Evolutionary conservation across 495 filamentous ascomycete genomes (phyloP), one percentile per base, ranked within the genome.

Genomic region (Penicillium longicatenatum): DNA sequence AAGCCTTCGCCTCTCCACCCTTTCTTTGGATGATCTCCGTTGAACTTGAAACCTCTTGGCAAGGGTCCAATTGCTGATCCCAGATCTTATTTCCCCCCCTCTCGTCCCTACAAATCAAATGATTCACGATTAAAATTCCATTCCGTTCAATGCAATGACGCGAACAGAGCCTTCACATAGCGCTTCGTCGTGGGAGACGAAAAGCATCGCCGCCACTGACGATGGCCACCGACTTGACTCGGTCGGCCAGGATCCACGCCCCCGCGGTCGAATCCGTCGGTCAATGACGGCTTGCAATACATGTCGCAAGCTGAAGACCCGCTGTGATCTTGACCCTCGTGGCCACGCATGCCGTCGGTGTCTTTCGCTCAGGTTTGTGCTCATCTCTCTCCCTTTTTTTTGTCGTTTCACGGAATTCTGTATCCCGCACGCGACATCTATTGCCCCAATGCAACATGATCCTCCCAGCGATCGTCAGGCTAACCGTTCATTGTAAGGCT

Each of bases 231-330:
- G 68, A 65, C 53, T 68, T 21, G 60, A 61, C 31, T 58, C 68
- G 55, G 61, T 62, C 66, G 62, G 61, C 48, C 64, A 70, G 14
- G 71, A 73, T 51, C 22, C 54, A 19, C 66, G 72, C n/a, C 70
- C 72, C 4, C 65, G 71, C 52, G 70, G 69, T 10, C 70, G 74
- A 12, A 75, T 76, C 39, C 70, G 72, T 41, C 72, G 74, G n/a
- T 75, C 74, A 9, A 75, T 75, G 72, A 76, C 72, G 14, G 74
- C 74, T 11, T 76, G 74, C 61, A 68, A 76, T 62, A 76, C 74
- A 31, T 76, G 74, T 53, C 74, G 74, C 59, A 76, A 76, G 66
- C 66, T 76, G 54, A 76, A 76, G 55, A 76, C 74, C 17, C 66
- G 74, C 22, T 76, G 74, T 49, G 74, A 76, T 54, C 48, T 75